Conservation (phyloP, 805 yeast genomes). For the Cyberlindnera bimundalis region DNA sequence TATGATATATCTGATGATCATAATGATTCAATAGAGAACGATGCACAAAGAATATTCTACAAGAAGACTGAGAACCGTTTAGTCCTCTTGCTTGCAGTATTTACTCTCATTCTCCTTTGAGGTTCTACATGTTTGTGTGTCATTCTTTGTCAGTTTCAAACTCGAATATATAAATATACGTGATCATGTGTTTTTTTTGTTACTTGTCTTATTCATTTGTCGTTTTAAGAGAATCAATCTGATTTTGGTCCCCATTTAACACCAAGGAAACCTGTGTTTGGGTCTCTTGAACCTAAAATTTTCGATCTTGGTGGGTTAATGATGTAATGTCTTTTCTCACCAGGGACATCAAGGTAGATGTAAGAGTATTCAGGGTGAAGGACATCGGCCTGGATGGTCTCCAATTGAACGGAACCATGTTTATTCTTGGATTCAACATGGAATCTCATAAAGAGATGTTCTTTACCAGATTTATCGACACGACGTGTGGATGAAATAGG, state of each 20-base stretch:
- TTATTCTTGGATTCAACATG: conserved; percentile 70
- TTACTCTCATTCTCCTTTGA: conserved; percentile 2
- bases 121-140: too few relatives aligned
- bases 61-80: conserved; percentile 5
- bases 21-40: conserved; percentile 3
- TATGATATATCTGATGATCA: not conserved
- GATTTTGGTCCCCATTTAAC: conserved; percentile 84
- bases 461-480: conserved; percentile 71
- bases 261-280: conserved; percentile 65
- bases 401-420: conserved; percentile 72
- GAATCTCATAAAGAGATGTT: conserved; percentile 79
- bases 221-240: conserved; percentile 28
- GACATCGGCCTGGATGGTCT: conserved; percentile 66
- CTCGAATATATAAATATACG: not conserved
- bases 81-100: conserved; percentile 8
- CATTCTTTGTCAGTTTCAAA: too few relatives aligned
- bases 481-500: conserved; percentile 70
- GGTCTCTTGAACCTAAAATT: conserved; percentile 33
- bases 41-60: conserved; percentile 11
- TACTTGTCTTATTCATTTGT: too few relatives aligned
- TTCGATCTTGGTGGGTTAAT: conserved; percentile 58
- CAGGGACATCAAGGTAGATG: conserved; percentile 73
- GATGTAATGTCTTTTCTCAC: conserved; percentile 62
- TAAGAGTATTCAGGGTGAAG: conserved; percentile 68
- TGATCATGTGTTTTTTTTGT: not conserved